A percentile compares a stretch with the other conserved stretches of the same genome.
Conservation (phyloP, 441 rosid genomes). For the Gossypium schwendimanii region DNA sequence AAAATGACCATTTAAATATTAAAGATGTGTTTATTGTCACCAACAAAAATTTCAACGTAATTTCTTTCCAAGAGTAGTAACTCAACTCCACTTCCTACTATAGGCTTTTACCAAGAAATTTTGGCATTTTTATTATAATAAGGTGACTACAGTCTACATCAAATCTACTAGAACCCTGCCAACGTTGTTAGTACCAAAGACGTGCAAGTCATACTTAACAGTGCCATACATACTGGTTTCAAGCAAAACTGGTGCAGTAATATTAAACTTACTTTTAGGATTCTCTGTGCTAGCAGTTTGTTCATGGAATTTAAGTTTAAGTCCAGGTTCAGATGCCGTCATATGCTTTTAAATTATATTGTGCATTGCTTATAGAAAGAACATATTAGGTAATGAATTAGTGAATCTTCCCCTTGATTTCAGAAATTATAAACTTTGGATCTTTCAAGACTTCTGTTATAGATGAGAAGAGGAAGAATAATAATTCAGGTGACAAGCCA, state of each 20-base stretch:
- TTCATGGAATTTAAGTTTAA: not conserved
- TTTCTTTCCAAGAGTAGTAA: not conserved
- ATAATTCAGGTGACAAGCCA: not conserved
- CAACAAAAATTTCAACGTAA: too few relatives aligned
- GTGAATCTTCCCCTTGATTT: not conserved
- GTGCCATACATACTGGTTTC: not conserved
- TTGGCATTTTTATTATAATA: not conserved
- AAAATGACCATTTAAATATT: not conserved
- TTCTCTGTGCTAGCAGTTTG: not conserved
- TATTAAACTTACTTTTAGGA: not conserved
- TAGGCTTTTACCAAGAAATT: not conserved
- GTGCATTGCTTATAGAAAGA: not conserved
- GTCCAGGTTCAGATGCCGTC: not conserved
- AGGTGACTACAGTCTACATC: not conserved
- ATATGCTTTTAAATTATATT: not conserved
- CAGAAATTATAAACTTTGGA: not conserved
- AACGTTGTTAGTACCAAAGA: not conserved
- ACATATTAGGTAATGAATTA: not conserved
- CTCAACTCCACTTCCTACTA: not conserved
- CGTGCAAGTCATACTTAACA: not conserved
- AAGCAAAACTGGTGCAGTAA: not conserved
- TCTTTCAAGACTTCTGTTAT: not conserved
- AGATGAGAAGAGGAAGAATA: not conserved
- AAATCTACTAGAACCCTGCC: not conserved
- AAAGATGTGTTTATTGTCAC: not conserved